Conservation (phyloP, 2,329 filamentous ascomycete species). For the Fusarium oxysporum region DNA sequence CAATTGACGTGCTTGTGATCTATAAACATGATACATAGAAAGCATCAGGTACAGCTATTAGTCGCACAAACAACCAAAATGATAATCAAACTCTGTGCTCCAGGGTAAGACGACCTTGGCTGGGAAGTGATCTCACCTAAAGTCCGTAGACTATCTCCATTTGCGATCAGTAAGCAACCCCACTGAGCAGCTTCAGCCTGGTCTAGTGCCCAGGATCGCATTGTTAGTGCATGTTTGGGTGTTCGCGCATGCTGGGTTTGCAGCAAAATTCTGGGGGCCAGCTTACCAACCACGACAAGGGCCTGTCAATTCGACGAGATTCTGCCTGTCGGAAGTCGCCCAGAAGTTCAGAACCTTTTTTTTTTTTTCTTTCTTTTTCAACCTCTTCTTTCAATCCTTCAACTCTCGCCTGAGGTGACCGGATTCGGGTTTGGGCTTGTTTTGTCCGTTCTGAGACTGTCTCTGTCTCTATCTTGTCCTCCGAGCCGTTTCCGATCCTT, state of each 20-base stretch:
- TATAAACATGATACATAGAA: background rate
- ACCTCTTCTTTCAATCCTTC: background rate
- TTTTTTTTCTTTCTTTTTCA: background rate
- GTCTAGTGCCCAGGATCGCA: constrained; percentile 2
- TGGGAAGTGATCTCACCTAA: constrained; percentile 1
- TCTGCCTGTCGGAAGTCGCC: constrained; percentile 37
- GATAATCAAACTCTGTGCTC: background rate
- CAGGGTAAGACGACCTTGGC: constrained; percentile 2
- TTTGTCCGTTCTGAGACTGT: constrained; percentile 8
- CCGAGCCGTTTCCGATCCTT: constrained; percentile 16
- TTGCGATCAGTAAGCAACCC: constrained; percentile 3
- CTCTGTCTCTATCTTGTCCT: constrained; percentile 1
- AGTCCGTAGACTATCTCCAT: constrained; percentile 19
- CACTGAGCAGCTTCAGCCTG: constrained; percentile 11
- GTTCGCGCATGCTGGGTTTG: constrained; percentile 25
- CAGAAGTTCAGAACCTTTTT: constrained; percentile 11
- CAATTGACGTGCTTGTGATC: background rate
- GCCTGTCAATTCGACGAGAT: constrained; percentile 30
- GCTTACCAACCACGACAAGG: constrained; percentile 39
- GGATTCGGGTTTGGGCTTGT: constrained; percentile 21
- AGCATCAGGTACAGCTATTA: background rate
- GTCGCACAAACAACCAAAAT: background rate
- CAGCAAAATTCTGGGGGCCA: constrained; percentile 25
- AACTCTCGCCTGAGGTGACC: constrained; percentile 9
- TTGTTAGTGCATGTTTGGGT: constrained; percentile 23